phyloP scores from a whole-genome alignment of 2,329 filamentous ascomycete species.

The Neurospora crassa region DNA sequence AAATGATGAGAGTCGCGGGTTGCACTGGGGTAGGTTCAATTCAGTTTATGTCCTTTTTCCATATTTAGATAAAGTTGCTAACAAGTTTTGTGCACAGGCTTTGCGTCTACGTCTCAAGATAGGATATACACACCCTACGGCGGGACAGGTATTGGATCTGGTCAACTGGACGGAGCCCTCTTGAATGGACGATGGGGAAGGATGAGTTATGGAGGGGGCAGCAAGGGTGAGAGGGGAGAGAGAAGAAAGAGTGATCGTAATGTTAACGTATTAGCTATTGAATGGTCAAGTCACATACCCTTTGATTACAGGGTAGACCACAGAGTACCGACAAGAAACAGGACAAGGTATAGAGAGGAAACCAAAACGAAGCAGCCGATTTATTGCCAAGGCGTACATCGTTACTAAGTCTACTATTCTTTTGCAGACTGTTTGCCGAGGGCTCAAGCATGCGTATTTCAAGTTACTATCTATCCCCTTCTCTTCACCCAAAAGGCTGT shows the following conservation, averaged over 20 bases:
- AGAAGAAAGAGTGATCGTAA: background rate
- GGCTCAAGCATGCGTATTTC: too few species aligned
- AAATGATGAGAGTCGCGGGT: constrained; percentile 79
- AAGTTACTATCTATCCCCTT: background rate
- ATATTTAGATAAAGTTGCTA: constrained; percentile 14
- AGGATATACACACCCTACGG: constrained; percentile 62
- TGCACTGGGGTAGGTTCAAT: constrained; percentile 72
- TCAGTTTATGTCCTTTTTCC: background rate
- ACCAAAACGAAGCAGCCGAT: background rate
- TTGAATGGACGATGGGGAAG: background rate
- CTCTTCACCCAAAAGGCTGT: background rate
- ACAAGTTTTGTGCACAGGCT: constrained; percentile 41
- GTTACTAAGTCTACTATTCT: background rate
- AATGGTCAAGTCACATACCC: background rate
- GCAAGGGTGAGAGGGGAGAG: background rate
- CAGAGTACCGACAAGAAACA: background rate
- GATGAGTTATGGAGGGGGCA: background rate
- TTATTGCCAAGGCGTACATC: background rate
- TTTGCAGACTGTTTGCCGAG: background rate
- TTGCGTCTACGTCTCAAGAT: constrained; percentile 81
- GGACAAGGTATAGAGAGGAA: background rate
- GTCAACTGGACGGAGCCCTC: constrained; percentile 88
- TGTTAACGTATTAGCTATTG: background rate
- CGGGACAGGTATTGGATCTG: constrained; percentile 71
- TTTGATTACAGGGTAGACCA: background rate